Evolutionary conservation across 225 moss, liverwort and hornwort genomes (phyloP).

Genomic region (Rhytidiadelphus loreus): DNA sequence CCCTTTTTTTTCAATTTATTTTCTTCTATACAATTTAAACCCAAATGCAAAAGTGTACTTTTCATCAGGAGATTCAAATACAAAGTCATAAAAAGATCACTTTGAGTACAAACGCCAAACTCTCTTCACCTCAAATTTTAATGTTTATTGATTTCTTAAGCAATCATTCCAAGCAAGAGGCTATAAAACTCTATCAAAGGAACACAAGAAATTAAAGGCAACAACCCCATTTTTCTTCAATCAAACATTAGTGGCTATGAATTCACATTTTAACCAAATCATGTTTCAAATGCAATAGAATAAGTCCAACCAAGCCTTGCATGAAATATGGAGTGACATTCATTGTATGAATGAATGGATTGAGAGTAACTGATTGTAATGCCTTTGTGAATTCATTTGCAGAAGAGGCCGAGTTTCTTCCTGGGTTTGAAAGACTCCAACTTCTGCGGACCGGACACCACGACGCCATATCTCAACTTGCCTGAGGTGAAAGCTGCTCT

Average conservation of each 20-base stretch:
- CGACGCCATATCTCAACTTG: conserved; percentile 54
- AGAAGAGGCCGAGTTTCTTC: conserved; percentile 41
- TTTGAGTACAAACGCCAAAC: background rate
- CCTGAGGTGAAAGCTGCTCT: conserved; percentile 60
- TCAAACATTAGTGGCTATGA: background rate
- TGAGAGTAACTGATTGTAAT: background rate
- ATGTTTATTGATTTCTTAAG: background rate
- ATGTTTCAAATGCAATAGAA: background rate
- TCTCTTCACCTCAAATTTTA: background rate
- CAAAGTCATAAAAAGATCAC: background rate
- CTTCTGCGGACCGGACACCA: conserved; percentile 54
- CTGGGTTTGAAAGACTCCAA: conserved; percentile 43
- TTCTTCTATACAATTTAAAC: background rate
- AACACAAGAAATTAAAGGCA: background rate
- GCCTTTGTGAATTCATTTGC: background rate
- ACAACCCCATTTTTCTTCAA: no score
- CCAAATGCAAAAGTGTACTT: background rate
- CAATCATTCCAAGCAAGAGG: background rate
- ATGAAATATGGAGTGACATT: no score
- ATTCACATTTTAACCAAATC: background rate
- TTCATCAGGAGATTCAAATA: background rate
- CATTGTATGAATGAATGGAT: no score
- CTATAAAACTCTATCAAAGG: no score
- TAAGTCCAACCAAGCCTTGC: background rate
- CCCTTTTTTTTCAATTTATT: background rate